These are phyloP conservation scores for Porcisia hertigi DNA, from an alignment of 208 protist species.

Conservation along the genomic window DNA sequence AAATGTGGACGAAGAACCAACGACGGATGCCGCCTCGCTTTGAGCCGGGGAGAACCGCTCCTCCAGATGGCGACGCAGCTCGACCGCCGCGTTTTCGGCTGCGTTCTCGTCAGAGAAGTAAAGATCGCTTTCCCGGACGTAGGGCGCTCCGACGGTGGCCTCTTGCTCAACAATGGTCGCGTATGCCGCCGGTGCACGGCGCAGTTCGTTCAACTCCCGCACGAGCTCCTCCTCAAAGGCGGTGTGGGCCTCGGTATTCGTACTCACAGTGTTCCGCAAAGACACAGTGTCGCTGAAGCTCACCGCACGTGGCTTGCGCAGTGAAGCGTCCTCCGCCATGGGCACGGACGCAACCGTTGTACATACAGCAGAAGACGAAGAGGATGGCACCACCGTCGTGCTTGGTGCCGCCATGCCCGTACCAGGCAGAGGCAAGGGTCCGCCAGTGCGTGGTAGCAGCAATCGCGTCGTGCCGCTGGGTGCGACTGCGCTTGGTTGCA, in stretches of 20 bases:
- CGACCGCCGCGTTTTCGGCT: constrained; percentile 13
- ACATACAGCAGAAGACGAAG: background rate
- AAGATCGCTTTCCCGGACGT: constrained; percentile 51
- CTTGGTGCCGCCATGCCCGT: background rate
- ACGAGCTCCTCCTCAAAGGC: constrained; percentile 60
- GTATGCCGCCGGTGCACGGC: constrained; percentile 61
- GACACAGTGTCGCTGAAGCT: constrained; percentile 35
- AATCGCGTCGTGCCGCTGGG: background rate
- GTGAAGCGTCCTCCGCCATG: constrained; percentile 26
- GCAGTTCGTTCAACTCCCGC: constrained; percentile 71
- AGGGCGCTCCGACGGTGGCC: constrained; percentile 69
- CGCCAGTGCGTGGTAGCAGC: background rate
- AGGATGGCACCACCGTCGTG: background rate
- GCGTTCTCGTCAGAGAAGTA: constrained; percentile 50
- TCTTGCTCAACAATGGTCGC: constrained; percentile 56
- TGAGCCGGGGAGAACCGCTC: constrained; percentile 1
- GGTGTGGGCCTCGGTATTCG: constrained; percentile 55
- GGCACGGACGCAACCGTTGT: constrained; percentile 3
- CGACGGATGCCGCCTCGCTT: background rate
- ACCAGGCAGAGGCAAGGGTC: background rate
- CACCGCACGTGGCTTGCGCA: constrained; percentile 32
- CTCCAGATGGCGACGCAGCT: constrained; percentile 21
- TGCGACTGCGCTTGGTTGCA: background rate
- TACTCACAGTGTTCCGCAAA: constrained; percentile 61
- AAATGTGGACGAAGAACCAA: background rate